Conservation (phyloP, 148 eudicot species). For the Suaeda aralocaspica region DNA sequence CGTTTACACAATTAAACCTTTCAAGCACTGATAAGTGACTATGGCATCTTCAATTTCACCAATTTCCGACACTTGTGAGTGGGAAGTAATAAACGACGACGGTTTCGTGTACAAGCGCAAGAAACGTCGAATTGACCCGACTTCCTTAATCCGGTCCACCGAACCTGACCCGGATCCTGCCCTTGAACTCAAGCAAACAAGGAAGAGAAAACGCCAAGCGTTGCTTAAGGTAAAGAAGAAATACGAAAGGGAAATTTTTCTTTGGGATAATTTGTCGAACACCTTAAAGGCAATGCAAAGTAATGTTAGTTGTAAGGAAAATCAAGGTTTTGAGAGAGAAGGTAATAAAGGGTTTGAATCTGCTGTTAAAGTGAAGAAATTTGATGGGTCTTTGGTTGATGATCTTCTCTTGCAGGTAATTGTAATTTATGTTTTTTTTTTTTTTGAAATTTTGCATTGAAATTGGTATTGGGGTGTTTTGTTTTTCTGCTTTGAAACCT, state of each 20-base stretch:
- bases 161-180: conserved; percentile 52
- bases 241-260: conserved; percentile 47
- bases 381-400: conserved; percentile 13
- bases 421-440: too few relatives aligned
- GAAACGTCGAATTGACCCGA: conserved; percentile 45
- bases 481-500: neutral
- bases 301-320: conserved; percentile 32
- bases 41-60: neutral
- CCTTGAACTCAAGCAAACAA: conserved; percentile 31
- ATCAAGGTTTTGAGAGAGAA: neutral
- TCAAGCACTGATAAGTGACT: too few relatives aligned
- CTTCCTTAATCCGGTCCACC: conserved; percentile 25
- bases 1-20: too few relatives aligned
- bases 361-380: neutral
- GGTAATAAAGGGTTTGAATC: neutral
- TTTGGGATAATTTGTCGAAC: conserved; percentile 70
- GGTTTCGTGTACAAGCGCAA: conserved; percentile 66
- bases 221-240: conserved; percentile 44
- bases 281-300: conserved; percentile 39
- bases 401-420: conserved; percentile 33
- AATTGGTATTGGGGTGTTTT: neutral
- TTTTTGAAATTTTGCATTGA: neutral
- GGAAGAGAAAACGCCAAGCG: conserved; percentile 32
- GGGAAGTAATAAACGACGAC: conserved; percentile 60
- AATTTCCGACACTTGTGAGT: conserved; percentile 40